Base-by-base conservation (phyloP, 345 rosid genomes). In the Pugionium cornutum region DNA sequence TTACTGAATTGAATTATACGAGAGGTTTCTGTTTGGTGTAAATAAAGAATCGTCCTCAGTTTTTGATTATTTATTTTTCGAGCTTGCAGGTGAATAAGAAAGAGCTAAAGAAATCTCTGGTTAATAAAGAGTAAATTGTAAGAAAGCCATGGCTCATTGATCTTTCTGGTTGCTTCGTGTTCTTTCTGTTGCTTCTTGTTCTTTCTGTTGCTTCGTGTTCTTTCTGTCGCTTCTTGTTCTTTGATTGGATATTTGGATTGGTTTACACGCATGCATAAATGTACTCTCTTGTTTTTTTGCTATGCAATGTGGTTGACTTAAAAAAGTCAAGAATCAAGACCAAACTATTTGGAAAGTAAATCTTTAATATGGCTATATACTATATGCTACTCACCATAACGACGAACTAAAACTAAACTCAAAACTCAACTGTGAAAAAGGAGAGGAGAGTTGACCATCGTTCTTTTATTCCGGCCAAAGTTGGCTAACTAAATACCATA, bases 51-150 rank as follows among this genome's bases (percentile, higher is more conserved):
- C 37, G 45, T 37, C 10, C 7, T 70, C 25, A 70, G 46, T 34
- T 28, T 54, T 28, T 37, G 33, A 48, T 4, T 52, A 7, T 28
- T 4, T 59, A 32, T 11, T 36, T 44, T 39, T 41, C 9, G 50
- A 56, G 43, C 18, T 66, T 76, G 35, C 81, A 94, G 97, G 97
- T 94, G 70, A 94, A 94, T 75, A 94, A 94, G 53, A 94, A 94
- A 62, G 97, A 86, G 76, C 72, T 90, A 80, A 90, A 85, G 84
- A 88, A 78, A 68, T 68, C 76, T 73, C 70, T 94, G 67, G 72
- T 76, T n/a, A 30, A 45, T 39, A 76, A 85, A 28, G 51, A 68
- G 7, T 82, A 75, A 77, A 48, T 45, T 27, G 28, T 67, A 9
- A 32, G 37, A 53, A 63, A 67, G 53, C 8, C 35, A 66, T 52